Conservation (phyloP, 2,329 filamentous ascomycete species). For the Pseudocercospora fuligena region DNA sequence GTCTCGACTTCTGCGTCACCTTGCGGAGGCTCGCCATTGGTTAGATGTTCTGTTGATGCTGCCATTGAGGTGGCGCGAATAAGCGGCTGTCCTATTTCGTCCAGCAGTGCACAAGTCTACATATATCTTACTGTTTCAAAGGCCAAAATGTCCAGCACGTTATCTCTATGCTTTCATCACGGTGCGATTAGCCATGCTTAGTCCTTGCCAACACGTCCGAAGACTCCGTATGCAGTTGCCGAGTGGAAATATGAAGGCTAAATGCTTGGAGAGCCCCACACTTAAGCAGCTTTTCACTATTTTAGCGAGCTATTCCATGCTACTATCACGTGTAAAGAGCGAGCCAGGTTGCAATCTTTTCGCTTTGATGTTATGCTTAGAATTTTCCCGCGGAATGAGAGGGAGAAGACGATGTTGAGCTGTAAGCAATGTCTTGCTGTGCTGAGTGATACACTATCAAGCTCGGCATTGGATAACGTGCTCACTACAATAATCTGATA, state of each 20-base stretch:
- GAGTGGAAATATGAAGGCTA: background rate
- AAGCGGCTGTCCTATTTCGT: slow-evolving; percentile 2
- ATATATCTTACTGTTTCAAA: background rate
- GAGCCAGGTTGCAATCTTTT: background rate
- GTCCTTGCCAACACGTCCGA: background rate
- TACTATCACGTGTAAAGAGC: background rate
- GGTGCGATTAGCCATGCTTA: background rate
- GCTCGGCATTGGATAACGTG: background rate
- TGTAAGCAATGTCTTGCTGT: background rate
- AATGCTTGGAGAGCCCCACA: background rate
- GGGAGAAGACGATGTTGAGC: background rate
- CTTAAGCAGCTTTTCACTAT: background rate
- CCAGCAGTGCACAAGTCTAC: background rate
- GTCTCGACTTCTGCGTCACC: slow-evolving; percentile 31
- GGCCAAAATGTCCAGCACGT: background rate
- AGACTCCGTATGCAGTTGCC: background rate
- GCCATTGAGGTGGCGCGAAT: slow-evolving; percentile 5
- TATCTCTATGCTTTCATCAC: background rate
- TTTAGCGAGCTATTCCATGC: background rate
- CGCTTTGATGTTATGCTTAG: background rate
- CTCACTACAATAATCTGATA: background rate
- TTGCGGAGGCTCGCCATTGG: slow-evolving; percentile 15
- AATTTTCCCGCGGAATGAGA: background rate
- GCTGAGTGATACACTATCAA: background rate
- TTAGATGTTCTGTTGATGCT: background rate